Evolutionary conservation across 2,329 filamentous ascomycete genomes (phyloP).

Genomic region (Chrysosporium keratinophilum): DNA sequence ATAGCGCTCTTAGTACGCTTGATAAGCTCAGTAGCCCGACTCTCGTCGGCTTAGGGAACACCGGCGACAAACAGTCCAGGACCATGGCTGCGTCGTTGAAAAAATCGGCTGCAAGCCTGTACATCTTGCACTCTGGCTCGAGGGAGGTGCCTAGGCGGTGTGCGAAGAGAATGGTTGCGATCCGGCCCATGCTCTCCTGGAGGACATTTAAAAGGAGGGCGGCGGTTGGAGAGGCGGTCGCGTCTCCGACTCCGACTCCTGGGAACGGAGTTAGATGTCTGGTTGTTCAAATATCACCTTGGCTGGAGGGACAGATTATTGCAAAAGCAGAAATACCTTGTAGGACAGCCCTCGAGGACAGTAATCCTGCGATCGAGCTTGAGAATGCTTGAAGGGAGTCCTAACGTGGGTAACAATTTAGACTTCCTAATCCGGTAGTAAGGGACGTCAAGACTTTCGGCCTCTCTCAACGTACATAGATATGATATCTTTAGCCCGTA

Average conservation of each 20-base stretch:
- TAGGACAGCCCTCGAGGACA: conserved; percentile 73
- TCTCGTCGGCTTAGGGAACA: conserved; percentile 50
- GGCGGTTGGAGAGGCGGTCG: conserved; percentile 64
- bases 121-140: conserved; percentile 84
- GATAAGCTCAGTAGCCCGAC: conserved; percentile 50
- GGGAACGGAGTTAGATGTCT: conserved; percentile 15
- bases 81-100: conserved; percentile 82
- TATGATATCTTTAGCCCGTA: conserved; percentile 44
- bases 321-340: conserved; percentile 44
- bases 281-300: conserved; percentile 1
- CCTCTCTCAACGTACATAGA: conserved; percentile 45
- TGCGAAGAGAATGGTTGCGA: conserved; percentile 80
- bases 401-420: conserved; percentile 18
- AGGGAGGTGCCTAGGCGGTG: conserved; percentile 70
- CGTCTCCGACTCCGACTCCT: conserved; percentile 76
- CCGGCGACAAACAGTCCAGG: conserved; percentile 71
- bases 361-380: conserved; percentile 41
- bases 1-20: conserved; percentile 57
- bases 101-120: conserved; percentile 74
- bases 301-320: background rate
- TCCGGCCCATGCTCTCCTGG: conserved; percentile 67
- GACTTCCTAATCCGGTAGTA: background rate
- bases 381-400: conserved; percentile 36
- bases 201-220: conserved; percentile 74
- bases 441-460: background rate